Conservation (phyloP, 2,329 filamentous ascomycete species). For the Phialemonium atrogriseum region DNA sequence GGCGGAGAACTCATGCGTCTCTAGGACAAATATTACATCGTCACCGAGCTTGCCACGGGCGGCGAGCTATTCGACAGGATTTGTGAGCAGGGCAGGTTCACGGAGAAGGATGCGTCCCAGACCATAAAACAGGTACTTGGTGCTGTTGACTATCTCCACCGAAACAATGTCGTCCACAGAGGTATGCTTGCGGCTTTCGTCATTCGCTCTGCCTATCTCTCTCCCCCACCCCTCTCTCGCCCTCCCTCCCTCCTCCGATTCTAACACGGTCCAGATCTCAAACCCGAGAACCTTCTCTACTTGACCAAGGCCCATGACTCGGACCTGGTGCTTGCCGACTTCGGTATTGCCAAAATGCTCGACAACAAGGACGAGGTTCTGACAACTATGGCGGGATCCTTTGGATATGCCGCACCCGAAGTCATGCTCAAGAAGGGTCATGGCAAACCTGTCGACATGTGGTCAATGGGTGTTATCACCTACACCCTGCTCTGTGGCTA, state of each 20-base stretch:
- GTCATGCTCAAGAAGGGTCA: slow-evolving; percentile 98
- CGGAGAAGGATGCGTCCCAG: slow-evolving; percentile 93
- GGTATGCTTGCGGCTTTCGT: slow-evolving; percentile 40
- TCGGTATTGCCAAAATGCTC: slow-evolving; percentile 97
- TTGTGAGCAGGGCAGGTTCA: slow-evolving; percentile 96
- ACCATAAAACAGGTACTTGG: slow-evolving; percentile 91
- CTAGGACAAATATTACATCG: slow-evolving; percentile 99
- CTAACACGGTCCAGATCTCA: slow-evolving; percentile 64
- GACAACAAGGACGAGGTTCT: slow-evolving; percentile 85
- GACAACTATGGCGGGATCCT: slow-evolving; percentile 97
- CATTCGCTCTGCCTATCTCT: slow-evolving; percentile 1
- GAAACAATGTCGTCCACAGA: slow-evolving; percentile 92
- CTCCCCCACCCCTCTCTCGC: too few relatives aligned
- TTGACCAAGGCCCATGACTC: slow-evolving; percentile 70
- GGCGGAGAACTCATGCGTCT: neutral
- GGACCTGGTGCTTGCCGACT: slow-evolving; percentile 87
- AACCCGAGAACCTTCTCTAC: slow-evolving; percentile 96
- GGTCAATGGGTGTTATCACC: slow-evolving; percentile 97
- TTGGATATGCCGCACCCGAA: slow-evolving; percentile 94
- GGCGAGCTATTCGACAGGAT: slow-evolving; percentile 97
- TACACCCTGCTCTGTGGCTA: slow-evolving; percentile 98
- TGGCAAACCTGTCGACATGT: slow-evolving; percentile 98
- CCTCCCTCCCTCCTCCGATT: too few relatives aligned
- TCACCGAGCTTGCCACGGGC: slow-evolving; percentile 90
- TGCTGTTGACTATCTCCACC: slow-evolving; percentile 89